Base-by-base conservation (phyloP, 768 basidiomycete species). In the Hygrocybe punicea region DNA sequence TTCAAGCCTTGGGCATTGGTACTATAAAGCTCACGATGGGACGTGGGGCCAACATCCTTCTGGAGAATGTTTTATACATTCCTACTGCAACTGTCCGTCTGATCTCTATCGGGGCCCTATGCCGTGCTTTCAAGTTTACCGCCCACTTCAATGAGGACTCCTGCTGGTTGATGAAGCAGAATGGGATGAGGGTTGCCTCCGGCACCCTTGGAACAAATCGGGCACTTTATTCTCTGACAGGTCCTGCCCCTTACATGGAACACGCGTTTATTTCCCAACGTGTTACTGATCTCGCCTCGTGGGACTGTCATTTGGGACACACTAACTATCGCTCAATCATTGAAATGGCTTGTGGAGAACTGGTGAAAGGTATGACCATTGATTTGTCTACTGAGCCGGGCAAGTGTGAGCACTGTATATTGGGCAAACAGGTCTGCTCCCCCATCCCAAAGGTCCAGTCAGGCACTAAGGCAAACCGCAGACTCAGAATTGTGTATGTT, bases 221-320 rank as follows among this genome's bases (percentile, higher is more conserved):
- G 33, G 51, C 50, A 29, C 55, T 62, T 2, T 62, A 62, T 35
- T 33, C 21, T 14, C 55, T 57, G n/a, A 51, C 29, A 14, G 46
- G 24, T 23, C 10, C 34, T n/a, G 46, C 57, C 3, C n/a, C 33
- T 21, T 16, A 44, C 8, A 44, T 48, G 6, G 51, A 55, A 2
- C 58, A 62, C 42, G 51, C 60, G 8, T 37, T 55, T 14, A 8
- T 56, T 3, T 36, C 56, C 1, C n/a, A 25, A 1, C 21, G 7
- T 16, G 14, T 46, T 16, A 55, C 61, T 10, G 58, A 14, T 6
- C 42, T 69, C 3, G 42, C 56, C 1, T 58, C 57, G 2, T 67
- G 62, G 65, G 64, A 66, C 48, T 11, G 52, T 16, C 49, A 58
- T 7, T 56, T 69, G 2, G 64, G 60, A 0, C 66, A 67, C 33